Percentiles rank a stretch among this genome's conserved stretches.
phyloP scores from a whole-genome alignment of 768 basidiomycete species.

The Suillus sp. region DNA sequence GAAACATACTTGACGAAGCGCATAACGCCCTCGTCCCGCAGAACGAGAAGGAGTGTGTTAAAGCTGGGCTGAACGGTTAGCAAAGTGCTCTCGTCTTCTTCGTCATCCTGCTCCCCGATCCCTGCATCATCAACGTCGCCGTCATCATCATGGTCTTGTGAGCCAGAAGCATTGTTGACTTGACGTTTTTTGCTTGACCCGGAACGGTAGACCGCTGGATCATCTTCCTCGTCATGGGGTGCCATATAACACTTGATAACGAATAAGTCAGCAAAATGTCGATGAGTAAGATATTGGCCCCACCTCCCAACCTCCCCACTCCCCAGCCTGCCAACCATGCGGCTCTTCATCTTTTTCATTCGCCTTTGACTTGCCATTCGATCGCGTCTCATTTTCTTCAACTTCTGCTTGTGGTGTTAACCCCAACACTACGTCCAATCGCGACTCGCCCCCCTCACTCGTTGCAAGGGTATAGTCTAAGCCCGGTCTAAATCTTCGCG shows the following conservation, averaged over 20 bases:
- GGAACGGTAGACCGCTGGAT: slow-evolving; percentile 90
- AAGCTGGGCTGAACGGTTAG: slow-evolving; percentile 88
- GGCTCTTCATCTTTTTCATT: slow-evolving; percentile 34
- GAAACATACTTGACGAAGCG: slow-evolving; percentile 95
- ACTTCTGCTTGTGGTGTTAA: slow-evolving; percentile 67
- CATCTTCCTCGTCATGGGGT: slow-evolving; percentile 91
- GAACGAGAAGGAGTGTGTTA: slow-evolving; percentile 84
- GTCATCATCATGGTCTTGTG: slow-evolving; percentile 8
- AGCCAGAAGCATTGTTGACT: slow-evolving; percentile 17
- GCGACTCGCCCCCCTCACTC: slow-evolving; percentile 76
- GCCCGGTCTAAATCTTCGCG: slow-evolving; percentile 87
- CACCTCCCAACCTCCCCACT: slow-evolving; percentile 96
- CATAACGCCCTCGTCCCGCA: slow-evolving; percentile 93
- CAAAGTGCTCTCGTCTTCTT: slow-evolving; percentile 77
- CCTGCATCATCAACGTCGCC: slow-evolving; percentile 10
- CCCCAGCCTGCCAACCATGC: slow-evolving; percentile 67
- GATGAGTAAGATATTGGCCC: slow-evolving; percentile 20
- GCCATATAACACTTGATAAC: slow-evolving; percentile 83
- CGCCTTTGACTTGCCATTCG: slow-evolving; percentile 34
- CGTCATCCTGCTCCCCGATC: slow-evolving; percentile 49
- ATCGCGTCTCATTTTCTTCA: slow-evolving; percentile 28
- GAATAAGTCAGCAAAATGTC: slow-evolving; percentile 1
- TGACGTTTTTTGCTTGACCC: slow-evolving; percentile 43
- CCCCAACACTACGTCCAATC: slow-evolving; percentile 85
- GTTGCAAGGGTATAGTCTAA: slow-evolving; percentile 95